Base-by-base conservation (phyloP, 2,329 filamentous ascomycete genomes). In the Seiridium unicorne region DNA sequence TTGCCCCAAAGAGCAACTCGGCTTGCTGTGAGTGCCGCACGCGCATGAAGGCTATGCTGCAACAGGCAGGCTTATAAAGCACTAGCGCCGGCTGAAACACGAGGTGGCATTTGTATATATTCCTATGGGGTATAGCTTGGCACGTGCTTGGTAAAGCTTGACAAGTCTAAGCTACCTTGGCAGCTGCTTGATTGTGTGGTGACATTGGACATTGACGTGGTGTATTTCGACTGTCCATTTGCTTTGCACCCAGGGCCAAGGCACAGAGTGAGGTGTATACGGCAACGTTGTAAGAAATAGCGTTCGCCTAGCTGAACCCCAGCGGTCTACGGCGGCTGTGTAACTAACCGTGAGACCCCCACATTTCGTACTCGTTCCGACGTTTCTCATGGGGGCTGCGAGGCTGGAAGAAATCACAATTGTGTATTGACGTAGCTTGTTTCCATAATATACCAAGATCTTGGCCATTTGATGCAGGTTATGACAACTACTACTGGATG, bases 41-140 rank as follows among this genome's bases (percentile, higher is more conserved):
- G 35, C 6, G 54, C 54, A 40, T 46, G 40, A 34, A 7, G 13
- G 26, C 54, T 57, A 57, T n/a, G 34, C 54, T 35, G 42, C 18
- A 34, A 47, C 34, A 57, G 54, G 54, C 54, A 57, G 54, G 54
- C 32, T n/a, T 57, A 32, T 57, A 57, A 36, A n/a, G 44, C 44
- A 32, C 34, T 31, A 44, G 40, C n/a, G 54, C 26, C 54, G 44
- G 54, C 18, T 57, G 54, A 57, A 57, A 57, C 54, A 7, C 40
- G 31, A 40, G 53, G 40, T 55, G 7, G 26, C 53, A 46, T 26
- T 44, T n/a, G 40, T 18, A 35, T 6, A 9, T 35, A 10, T 47
- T 3, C 13, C 4, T 26, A 38, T 42, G 54, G 54, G 44, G 42
- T 57, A 38, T 44, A 55, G 38, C 53, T 55, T 44, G 53, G 44